A percentile compares a stretch with the other conserved stretches of the same genome.
phyloP scores from a whole-genome alignment of 2,329 filamentous ascomycete genomes.

The Alternaria atra region DNA sequence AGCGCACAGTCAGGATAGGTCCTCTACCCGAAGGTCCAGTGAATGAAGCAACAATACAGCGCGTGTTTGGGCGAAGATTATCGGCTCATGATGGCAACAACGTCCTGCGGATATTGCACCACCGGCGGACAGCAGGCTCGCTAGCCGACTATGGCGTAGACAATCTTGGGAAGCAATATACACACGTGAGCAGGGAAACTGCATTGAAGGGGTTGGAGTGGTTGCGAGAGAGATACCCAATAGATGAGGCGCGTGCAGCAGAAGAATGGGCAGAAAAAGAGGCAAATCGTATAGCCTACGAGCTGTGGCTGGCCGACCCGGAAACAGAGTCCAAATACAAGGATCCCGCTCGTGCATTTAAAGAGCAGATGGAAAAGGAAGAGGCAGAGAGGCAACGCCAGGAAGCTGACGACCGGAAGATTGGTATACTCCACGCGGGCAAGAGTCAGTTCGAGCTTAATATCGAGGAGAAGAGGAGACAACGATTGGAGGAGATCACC shows the following conservation, averaged over 20 bases:
- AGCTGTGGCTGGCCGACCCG: constrained; percentile 49
- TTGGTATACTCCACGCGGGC: constrained; percentile 47
- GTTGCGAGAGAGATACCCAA: constrained; percentile 48
- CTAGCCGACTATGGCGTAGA: constrained; percentile 53
- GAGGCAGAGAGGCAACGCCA: constrained; percentile 33
- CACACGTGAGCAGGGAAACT: constrained; percentile 35
- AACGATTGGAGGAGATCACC: constrained; percentile 40
- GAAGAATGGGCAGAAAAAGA: constrained; percentile 52
- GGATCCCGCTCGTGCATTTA: constrained; percentile 45
- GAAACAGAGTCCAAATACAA: constrained; percentile 52
- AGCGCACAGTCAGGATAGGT: constrained; percentile 45
- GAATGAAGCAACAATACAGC: constrained; percentile 31
- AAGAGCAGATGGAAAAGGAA: constrained; percentile 47
- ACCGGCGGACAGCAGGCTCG: constrained; percentile 51
- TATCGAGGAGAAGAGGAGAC: constrained; percentile 44
- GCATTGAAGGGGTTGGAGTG: constrained; percentile 47
- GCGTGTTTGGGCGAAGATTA: constrained; percentile 45
- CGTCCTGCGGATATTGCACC: constrained; percentile 51
- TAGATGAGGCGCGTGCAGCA: constrained; percentile 53
- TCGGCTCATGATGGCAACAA: constrained; percentile 45
- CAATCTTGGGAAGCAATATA: constrained; percentile 41
- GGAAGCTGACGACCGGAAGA: constrained; percentile 36
- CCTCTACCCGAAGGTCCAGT: constrained; percentile 42
- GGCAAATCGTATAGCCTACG: constrained; percentile 50
- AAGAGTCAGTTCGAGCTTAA: constrained; percentile 47